Percentiles rank a stretch among this genome's conserved stretches.
phyloP scores from a whole-genome alignment of 2,329 filamentous ascomycete species.

The Lecanosticta acicola region DNA sequence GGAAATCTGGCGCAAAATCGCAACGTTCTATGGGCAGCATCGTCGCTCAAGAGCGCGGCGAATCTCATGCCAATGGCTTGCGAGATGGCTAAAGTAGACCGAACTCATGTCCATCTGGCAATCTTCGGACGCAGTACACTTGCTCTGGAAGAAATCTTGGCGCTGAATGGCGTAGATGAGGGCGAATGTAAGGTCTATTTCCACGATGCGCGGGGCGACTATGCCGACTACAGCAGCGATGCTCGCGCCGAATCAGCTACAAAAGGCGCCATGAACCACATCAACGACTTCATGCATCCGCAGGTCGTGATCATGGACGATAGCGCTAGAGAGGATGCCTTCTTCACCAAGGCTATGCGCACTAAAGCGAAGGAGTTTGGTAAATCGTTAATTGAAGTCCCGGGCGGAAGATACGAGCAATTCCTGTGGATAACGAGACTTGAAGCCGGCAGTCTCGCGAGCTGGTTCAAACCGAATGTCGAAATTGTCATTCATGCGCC shows the following conservation, averaged over 20 bases:
- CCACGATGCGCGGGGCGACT: constrained; percentile 73
- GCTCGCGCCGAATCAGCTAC: constrained; percentile 61
- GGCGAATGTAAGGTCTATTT: constrained; percentile 56
- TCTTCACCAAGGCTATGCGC: constrained; percentile 58
- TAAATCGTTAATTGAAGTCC: constrained; percentile 69
- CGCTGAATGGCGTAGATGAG: constrained; percentile 72
- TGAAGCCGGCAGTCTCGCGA: constrained; percentile 64
- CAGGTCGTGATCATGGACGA: constrained; percentile 70
- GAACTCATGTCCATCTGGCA: constrained; percentile 74
- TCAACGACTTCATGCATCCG: constrained; percentile 69
- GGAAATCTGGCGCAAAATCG: constrained; percentile 52
- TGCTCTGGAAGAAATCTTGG: constrained; percentile 60
- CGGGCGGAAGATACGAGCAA: constrained; percentile 55
- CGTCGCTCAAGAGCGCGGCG: constrained; percentile 66
- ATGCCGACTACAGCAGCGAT: constrained; percentile 62
- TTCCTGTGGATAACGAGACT: constrained; percentile 74
- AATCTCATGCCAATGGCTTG: constrained; percentile 76
- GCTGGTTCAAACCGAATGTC: constrained; percentile 71
- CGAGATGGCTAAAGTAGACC: constrained; percentile 66
- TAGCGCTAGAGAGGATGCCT: constrained; percentile 59
- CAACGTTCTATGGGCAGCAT: constrained; percentile 74
- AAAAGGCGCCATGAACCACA: constrained; percentile 61
- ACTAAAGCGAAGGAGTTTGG: constrained; percentile 48
- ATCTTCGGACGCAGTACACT: constrained; percentile 70
- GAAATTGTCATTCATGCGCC: constrained; percentile 80